Base-by-base conservation (phyloP, 202 grass and related monocot genomes). In the Setaria italica region DNA sequence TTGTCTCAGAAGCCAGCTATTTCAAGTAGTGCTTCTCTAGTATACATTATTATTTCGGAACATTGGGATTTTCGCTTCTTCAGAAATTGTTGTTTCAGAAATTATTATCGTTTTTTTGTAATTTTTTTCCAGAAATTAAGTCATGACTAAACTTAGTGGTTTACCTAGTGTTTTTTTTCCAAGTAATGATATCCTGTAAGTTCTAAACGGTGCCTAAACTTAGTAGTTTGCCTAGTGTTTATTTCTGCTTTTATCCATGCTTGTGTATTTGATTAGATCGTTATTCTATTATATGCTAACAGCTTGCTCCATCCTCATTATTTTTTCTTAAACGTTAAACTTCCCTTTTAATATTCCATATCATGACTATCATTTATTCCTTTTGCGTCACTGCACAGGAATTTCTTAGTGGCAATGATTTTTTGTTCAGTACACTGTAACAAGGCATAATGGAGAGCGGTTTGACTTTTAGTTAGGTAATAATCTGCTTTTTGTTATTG, bases 181-280 rank as follows among this genome's bases (percentile, higher is more conserved):
- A 54, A 59, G 21, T 59, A 9, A 59, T 59, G 19, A 59, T 59
- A 11, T 15, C 4, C 1, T 70, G 67, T 70, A 41, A 46, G 11
- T 29, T 47, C 11, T 72, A 15, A 25, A 48, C 32, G 12, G 69
- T 14, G 20, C 11, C 69, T 49, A 16, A 72, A 74, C 3, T 54
- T 50, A 72, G 14, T 33, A 25, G 14, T 73, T 46, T 73, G 9
- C n/a, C 45, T 72, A 50, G 14, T 53, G 25, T 73, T 48, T 30
- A 10, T 73, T 48, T 73, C 47, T 73, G 6, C 30, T 33, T 73
- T 49, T 30, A 49, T 16, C 13, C 69, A 50, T 49, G 21, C 20
- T 72, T 49, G 51, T 53, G 47, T 32, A 73, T 72, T 72, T 51
- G 46, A 49, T 73, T 33, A 74, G 32, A 35, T 17, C n/a, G 11